Evolutionary conservation across 2,329 filamentous ascomycete genomes (phyloP).

Genomic region (Penicillium sp.): DNA sequence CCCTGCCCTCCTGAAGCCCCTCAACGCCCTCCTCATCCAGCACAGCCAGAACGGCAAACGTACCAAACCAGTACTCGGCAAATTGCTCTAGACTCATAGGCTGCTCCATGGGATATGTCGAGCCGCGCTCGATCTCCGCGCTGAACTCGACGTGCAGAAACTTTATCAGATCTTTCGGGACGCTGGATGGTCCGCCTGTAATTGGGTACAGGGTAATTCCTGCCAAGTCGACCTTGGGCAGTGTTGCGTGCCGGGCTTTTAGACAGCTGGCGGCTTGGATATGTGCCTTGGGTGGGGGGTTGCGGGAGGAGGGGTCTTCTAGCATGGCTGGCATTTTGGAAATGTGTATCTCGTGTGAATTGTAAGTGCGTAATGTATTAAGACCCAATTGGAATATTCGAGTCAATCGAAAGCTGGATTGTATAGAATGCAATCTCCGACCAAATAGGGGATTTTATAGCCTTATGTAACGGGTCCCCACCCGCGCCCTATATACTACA

Average conservation of each 20-base stretch:
- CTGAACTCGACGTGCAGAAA: constrained; percentile 34
- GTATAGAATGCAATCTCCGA: neutral
- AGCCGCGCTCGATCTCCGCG: constrained; percentile 34
- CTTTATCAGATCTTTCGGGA: constrained; percentile 25
- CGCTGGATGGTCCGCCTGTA: constrained; percentile 15
- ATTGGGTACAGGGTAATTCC: constrained; percentile 31
- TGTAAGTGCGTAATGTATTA: neutral
- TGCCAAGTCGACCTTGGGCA: constrained; percentile 20
- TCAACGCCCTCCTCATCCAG: constrained; percentile 17
- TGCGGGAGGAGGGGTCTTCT: constrained; percentile 32
- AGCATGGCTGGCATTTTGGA: constrained; percentile 34
- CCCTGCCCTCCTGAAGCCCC: constrained; percentile 22
- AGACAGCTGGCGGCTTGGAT: constrained; percentile 20
- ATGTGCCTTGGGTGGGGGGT: constrained; percentile 24
- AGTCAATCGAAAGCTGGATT: neutral
- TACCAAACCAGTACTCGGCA: constrained; percentile 38
- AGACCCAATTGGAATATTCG: neutral
- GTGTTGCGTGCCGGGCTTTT: constrained; percentile 21
- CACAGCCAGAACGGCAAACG: constrained; percentile 35
- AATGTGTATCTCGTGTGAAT: too few species aligned
- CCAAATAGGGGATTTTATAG: neutral
- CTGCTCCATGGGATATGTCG: constrained; percentile 40
- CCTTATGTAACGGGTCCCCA: neutral
- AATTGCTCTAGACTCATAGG: constrained; percentile 29
- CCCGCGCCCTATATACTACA: neutral